Percentiles rank a stretch among this genome's conserved stretches.
Conservation (phyloP, 768 basidiomycete genomes). For the Brasilioporus rufonigricans region DNA sequence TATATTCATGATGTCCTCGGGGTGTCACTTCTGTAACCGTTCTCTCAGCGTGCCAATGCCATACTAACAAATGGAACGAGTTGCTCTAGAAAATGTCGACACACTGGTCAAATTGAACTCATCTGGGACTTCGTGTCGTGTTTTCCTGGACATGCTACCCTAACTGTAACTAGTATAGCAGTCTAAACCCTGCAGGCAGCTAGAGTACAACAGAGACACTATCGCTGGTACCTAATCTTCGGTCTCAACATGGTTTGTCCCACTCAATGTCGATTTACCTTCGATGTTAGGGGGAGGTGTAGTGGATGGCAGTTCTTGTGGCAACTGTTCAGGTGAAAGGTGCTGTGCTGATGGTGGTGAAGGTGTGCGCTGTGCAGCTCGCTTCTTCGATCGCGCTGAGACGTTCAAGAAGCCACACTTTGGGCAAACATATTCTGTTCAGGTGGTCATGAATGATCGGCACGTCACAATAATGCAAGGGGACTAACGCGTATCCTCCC, state of each 20-base stretch:
- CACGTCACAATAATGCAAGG: background rate
- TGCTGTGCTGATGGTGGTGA: slow-evolving; percentile 24
- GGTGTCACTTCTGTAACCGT: slow-evolving; percentile 3
- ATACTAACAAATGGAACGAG: background rate
- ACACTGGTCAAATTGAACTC: background rate
- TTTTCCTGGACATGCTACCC: background rate
- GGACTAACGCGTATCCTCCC: slow-evolving; percentile 77
- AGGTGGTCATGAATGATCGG: background rate
- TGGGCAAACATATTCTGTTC: slow-evolving; percentile 77
- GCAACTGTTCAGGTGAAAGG: slow-evolving; percentile 7
- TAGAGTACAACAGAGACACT: background rate
- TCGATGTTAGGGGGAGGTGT: background rate
- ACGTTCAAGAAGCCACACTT: slow-evolving; percentile 85
- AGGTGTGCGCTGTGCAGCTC: slow-evolving; percentile 22
- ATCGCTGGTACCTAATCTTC: slow-evolving; percentile 2
- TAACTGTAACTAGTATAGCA: slow-evolving; percentile 5
- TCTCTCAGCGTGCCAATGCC: slow-evolving; percentile 4
- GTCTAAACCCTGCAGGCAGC: background rate
- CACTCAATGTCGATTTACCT: background rate
- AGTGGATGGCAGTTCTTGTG: slow-evolving; percentile 1
- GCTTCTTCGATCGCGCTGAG: slow-evolving; percentile 36
- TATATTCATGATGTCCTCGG: background rate
- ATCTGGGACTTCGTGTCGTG: background rate
- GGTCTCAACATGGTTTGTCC: background rate
- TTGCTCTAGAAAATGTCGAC: background rate